phyloP scores from a whole-genome alignment of 768 basidiomycete genomes.

The Tricholoma sp. region DNA sequence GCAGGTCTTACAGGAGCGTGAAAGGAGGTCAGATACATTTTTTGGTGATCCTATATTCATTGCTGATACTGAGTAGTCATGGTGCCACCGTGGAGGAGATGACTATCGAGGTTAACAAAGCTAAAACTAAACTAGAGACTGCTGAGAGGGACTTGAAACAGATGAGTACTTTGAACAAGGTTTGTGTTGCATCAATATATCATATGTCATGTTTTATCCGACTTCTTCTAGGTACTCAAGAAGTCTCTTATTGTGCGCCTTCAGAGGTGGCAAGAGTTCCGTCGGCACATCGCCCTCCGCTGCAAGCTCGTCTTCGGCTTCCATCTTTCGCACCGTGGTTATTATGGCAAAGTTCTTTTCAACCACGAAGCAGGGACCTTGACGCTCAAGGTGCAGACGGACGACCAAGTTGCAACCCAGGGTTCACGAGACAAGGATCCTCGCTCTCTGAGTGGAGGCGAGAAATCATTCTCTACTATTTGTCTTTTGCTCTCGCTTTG shows the following conservation, averaged over 20 bases:
- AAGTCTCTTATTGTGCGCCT: slow-evolving; percentile 62
- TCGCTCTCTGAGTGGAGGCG: slow-evolving; percentile 84
- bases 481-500: slow-evolving; percentile 91
- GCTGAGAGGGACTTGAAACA: slow-evolving; percentile 61
- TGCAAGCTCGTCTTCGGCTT: slow-evolving; percentile 80
- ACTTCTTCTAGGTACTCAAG: slow-evolving; percentile 50
- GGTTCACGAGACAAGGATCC: slow-evolving; percentile 73
- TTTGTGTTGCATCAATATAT: slow-evolving; percentile 19
- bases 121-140: slow-evolving; percentile 51
- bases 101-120: slow-evolving; percentile 62
- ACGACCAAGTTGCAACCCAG: slow-evolving; percentile 67
- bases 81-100: slow-evolving; percentile 78
- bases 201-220: background rate
- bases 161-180: slow-evolving; percentile 63
- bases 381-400: slow-evolving; percentile 76
- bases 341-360: slow-evolving; percentile 86
- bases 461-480: slow-evolving; percentile 96
- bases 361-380: slow-evolving; percentile 67
- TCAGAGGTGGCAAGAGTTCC: slow-evolving; percentile 80
- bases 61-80: slow-evolving; percentile 38
- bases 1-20: slow-evolving; percentile 60
- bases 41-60: background rate
- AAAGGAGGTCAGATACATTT: slow-evolving; percentile 35
- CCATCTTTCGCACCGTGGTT: slow-evolving; percentile 82
- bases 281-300: slow-evolving; percentile 82